Base-by-base conservation (phyloP, 139 green algal genomes). In the Edaphochlamys debaryana region DNA sequence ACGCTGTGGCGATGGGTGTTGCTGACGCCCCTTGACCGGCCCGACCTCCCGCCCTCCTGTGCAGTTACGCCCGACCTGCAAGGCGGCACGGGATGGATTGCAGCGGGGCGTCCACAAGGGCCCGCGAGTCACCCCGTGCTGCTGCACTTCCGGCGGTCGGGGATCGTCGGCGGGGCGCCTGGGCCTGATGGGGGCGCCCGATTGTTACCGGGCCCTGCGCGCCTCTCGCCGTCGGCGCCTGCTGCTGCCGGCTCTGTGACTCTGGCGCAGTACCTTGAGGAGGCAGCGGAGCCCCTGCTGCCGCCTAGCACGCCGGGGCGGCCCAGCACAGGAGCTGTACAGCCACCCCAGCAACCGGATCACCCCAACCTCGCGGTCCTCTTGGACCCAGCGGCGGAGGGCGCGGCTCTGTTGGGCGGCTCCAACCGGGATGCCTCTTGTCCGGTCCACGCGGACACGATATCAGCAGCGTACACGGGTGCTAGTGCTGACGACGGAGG, bases 61-160 rank as follows among this genome's bases (percentile, higher is more conserved):
- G 75, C 75, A 82, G 75, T 82, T 23, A 64, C 32, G 15, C 75
- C 75, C n/a, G 75, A 82, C 40, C 8, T 82, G 5, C 62, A 82
- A 37, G 19, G 75, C 3, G 13, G 37, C 2, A 48, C 15, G 17
- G 75, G 75, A 29, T 82, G 60, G 75, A 9, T 60, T 22, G 75
- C 40, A 23, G 60, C n/a, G 27, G n/a, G 37, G 4, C 52, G 72
- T 7, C 13, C 50, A 32, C 30, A n/a, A 34, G 38, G 3, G 4
- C 22, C 22, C 13, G 29, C 13, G 3, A 54, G 6, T 22, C 62
- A 72, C 11, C 75, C 75, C 29, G n/a, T 82, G 15, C 5, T 82
- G 30, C 19, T 82, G 11, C 60, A 72, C 17, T 82, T 82, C 75
- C 75, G 41, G 19, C 13, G 2, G 23, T 29, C 37, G 6, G 50